These are phyloP conservation scores for Naumovozyma castellii DNA, from an alignment of 805 yeast genomes.

Conservation along the genomic window DNA sequence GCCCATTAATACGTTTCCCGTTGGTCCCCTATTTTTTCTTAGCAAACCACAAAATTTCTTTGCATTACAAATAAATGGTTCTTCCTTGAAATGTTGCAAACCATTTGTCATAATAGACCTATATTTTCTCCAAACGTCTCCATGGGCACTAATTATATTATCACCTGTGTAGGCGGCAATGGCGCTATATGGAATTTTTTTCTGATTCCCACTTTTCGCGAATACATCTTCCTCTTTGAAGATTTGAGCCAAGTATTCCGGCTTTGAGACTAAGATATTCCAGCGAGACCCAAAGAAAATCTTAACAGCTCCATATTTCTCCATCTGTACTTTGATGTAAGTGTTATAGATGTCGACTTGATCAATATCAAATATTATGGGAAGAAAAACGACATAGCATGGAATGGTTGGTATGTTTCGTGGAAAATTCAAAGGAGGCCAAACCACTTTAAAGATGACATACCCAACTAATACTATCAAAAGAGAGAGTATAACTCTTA, in stretches of 20 bases:
- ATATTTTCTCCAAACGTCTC: conserved; percentile 41
- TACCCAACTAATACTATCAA: not conserved
- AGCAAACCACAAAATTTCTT: conserved; percentile 21
- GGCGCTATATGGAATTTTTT: conserved; percentile 47
- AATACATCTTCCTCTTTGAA: conserved; percentile 41
- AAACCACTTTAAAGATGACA: conserved; percentile 11
- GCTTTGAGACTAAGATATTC: conserved; percentile 46
- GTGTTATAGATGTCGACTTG: conserved; percentile 38
- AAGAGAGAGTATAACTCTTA: not conserved
- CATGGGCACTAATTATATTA: conserved; percentile 52
- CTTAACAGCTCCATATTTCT: conserved; percentile 48
- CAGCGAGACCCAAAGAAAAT: conserved; percentile 52
- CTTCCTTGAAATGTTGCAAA: conserved; percentile 39
- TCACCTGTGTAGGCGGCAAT: conserved; percentile 50
- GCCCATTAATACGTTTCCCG: no score
- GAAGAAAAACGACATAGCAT: conserved; percentile 45
- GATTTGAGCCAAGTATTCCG: conserved; percentile 37
- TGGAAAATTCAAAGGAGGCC: conserved; percentile 47
- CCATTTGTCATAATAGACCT: conserved; percentile 38
- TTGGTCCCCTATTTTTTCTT: not conserved
- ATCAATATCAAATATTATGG: conserved; percentile 36
- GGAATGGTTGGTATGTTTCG: conserved; percentile 51
- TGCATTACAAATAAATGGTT: conserved; percentile 34
- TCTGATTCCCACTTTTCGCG: conserved; percentile 52
- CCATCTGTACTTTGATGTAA: conserved; percentile 37